Conservation (phyloP, 1,139 yeast genomes). For the Candida frijolesensis region DNA sequence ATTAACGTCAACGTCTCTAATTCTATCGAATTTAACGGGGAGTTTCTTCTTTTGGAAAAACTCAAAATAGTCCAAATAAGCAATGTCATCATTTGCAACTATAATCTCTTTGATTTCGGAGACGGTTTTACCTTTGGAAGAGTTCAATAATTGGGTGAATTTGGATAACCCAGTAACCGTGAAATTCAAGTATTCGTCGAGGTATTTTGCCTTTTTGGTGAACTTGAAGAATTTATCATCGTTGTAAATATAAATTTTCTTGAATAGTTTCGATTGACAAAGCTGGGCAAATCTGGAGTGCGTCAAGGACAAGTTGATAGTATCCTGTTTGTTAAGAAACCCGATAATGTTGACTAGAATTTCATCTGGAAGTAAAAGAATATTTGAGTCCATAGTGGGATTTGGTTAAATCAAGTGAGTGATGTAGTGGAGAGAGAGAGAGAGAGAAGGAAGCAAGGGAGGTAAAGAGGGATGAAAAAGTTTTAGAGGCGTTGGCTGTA, state of each 20-base stretch:
- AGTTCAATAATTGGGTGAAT: neutral
- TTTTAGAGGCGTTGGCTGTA: neutral
- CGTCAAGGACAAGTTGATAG: neutral
- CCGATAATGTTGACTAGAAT: neutral
- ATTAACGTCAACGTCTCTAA: neutral
- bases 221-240: conserved; percentile 16
- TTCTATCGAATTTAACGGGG: conserved; percentile 4
- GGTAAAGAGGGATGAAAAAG: neutral
- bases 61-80: conserved; percentile 2
- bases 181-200: neutral
- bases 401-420: neutral
- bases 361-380: conserved; percentile 4
- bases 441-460: neutral
- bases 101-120: neutral
- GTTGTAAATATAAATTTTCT: conserved; percentile 8
- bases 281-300: conserved; percentile 3
- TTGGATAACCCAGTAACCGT: neutral
- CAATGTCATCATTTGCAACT: conserved; percentile 5
- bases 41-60: neutral
- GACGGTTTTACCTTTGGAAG: neutral
- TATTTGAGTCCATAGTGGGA: conserved; percentile 1
- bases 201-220: conserved; percentile 3
- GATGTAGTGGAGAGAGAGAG: neutral
- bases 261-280: conserved; percentile 1
- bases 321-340: neutral